Evolutionary conservation across 352 stramenopile genomes (phyloP).

Genomic region (Pythium oligandrum): DNA sequence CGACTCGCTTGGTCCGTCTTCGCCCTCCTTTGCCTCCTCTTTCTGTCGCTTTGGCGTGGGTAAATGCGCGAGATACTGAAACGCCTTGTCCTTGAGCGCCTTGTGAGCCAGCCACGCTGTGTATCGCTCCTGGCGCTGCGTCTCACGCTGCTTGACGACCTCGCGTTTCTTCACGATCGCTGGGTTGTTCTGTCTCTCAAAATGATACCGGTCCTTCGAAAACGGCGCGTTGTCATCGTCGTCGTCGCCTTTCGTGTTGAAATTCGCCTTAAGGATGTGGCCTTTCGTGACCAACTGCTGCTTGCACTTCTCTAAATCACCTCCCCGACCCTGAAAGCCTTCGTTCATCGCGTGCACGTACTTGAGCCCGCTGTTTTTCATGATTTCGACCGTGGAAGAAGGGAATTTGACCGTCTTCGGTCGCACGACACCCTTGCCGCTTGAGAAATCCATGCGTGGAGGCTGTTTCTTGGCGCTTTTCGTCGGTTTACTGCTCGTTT

Average conservation of each 20-base stretch:
- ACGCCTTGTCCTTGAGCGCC: slow-evolving; percentile 65
- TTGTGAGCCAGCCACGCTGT: slow-evolving; percentile 76
- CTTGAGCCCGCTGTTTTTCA: slow-evolving; percentile 70
- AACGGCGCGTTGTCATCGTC: slow-evolving; percentile 47
- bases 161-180: slow-evolving; percentile 48
- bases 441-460: slow-evolving; percentile 74
- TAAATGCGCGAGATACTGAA: slow-evolving; percentile 70
- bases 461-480: slow-evolving; percentile 20
- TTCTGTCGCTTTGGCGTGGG: slow-evolving; percentile 29
- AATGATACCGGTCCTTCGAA: slow-evolving; percentile 66
- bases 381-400: slow-evolving; percentile 71
- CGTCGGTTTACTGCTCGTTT: not conserved
- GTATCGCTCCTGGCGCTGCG: slow-evolving; percentile 73
- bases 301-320: slow-evolving; percentile 78
- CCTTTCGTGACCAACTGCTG: slow-evolving; percentile 72
- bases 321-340: slow-evolving; percentile 76
- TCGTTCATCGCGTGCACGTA: slow-evolving; percentile 86
- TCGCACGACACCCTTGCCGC: slow-evolving; percentile 54
- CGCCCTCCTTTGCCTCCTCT: slow-evolving; percentile 18
- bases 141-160: slow-evolving; percentile 29
- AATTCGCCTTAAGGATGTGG: slow-evolving; percentile 74
- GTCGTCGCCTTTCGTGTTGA: slow-evolving; percentile 31
- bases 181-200: slow-evolving; percentile 65
- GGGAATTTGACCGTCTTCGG: slow-evolving; percentile 47
- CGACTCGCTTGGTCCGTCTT: slow-evolving; percentile 27